These are phyloP conservation scores for Colletotrichum tofieldiae DNA, from an alignment of 2,329 filamentous ascomycete species.

Conservation along the genomic window DNA sequence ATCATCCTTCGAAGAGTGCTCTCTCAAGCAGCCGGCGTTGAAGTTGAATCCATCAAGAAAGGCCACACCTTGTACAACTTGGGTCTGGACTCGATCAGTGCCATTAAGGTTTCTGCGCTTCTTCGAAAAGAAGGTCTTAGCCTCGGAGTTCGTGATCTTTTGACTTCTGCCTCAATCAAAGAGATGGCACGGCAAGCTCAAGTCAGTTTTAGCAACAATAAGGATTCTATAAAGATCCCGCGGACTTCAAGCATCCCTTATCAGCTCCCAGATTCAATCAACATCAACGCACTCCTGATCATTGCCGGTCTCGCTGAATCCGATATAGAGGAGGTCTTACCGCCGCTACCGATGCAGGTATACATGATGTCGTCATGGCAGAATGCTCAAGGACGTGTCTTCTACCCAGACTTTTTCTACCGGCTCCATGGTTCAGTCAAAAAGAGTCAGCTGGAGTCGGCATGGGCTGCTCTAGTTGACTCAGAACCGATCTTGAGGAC, in stretches of 20 bases:
- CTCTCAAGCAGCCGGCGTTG: constrained; percentile 72
- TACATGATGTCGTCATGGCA: constrained; percentile 88
- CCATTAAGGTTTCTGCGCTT: constrained; percentile 85
- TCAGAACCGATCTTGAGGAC: constrained; percentile 79
- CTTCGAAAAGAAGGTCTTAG: constrained; percentile 75
- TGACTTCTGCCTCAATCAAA: constrained; percentile 75
- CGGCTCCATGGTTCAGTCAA: constrained; percentile 59
- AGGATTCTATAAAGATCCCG: neutral
- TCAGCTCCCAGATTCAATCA: constrained; percentile 48
- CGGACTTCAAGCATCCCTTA: neutral
- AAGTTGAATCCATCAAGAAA: constrained; percentile 70
- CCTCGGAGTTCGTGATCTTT: constrained; percentile 79
- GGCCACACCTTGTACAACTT: constrained; percentile 83
- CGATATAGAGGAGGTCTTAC: constrained; percentile 72
- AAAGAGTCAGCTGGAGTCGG: constrained; percentile 61
- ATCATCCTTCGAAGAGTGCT: constrained; percentile 63
- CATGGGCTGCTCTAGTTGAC: constrained; percentile 74
- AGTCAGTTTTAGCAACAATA: constrained; percentile 50
- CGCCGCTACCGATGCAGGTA: constrained; percentile 82
- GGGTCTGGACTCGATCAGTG: constrained; percentile 91
- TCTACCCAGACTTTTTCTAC: constrained; percentile 83
- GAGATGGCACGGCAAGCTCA: constrained; percentile 64
- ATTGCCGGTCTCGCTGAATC: constrained; percentile 57
- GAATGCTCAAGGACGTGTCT: constrained; percentile 75
- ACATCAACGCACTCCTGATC: constrained; percentile 56